A percentile compares a stretch with the other conserved stretches of the same genome.
Evolutionary conservation across 2,329 filamentous ascomycete genomes (phyloP).

Genomic region (Paecilomyces niveus): DNA sequence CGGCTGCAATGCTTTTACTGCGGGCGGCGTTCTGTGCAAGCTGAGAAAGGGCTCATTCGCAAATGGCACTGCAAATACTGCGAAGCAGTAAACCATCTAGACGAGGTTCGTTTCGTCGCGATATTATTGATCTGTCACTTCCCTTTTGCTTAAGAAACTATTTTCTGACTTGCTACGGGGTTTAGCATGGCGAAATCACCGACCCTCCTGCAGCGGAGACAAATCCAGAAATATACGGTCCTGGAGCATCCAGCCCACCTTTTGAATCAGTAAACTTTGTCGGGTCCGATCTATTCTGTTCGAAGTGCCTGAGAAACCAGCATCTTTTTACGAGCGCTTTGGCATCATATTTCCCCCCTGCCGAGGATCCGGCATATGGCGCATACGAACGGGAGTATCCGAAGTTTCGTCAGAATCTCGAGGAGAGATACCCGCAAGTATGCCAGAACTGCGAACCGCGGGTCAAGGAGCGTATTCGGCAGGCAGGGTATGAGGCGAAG

Average conservation of each 20-base stretch:
- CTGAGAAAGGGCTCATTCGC: conserved; percentile 51
- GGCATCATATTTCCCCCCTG: conserved; percentile 68
- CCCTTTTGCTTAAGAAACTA: conserved; percentile 3
- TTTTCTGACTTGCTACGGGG: conserved; percentile 11
- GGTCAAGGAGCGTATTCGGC: conserved; percentile 62
- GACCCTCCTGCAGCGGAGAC: conserved; percentile 67
- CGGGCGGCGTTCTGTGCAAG: conserved; percentile 57
- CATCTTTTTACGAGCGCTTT: conserved; percentile 68
- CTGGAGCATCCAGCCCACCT: conserved; percentile 41
- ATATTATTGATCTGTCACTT: neutral
- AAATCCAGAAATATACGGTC: conserved; percentile 26
- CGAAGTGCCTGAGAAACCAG: conserved; percentile 81
- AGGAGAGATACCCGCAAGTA: conserved; percentile 80
- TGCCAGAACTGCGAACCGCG: conserved; percentile 72
- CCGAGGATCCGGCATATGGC: conserved; percentile 60
- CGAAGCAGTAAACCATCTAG: conserved; percentile 81
- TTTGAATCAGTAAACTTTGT: conserved; percentile 22
- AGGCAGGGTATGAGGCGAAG: conserved; percentile 72
- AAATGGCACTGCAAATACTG: conserved; percentile 71
- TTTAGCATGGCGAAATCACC: conserved; percentile 75
- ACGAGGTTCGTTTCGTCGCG: conserved; percentile 56
- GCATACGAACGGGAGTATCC: conserved; percentile 63
- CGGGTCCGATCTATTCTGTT: conserved; percentile 55
- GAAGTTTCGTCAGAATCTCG: conserved; percentile 63
- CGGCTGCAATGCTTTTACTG: conserved; percentile 76